phyloP scores from a whole-genome alignment of 2,329 filamentous ascomycete species.

The Apiospora rasikravindrae region DNA sequence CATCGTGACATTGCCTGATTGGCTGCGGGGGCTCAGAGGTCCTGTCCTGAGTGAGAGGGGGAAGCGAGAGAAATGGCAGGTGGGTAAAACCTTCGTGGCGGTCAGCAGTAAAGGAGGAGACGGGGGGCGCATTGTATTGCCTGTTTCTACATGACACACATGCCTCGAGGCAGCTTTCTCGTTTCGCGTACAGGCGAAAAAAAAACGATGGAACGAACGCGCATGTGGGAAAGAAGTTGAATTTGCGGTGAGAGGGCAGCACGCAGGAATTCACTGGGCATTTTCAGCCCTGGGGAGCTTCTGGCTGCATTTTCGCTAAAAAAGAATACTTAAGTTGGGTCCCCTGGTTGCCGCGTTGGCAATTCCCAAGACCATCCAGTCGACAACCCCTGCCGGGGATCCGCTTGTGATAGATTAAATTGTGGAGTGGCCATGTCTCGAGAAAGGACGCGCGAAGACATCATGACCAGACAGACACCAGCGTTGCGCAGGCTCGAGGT shows the following conservation, averaged over 20 bases:
- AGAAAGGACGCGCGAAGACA: background rate
- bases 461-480: background rate
- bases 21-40: background rate
- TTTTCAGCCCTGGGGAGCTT: slow-evolving; percentile 12
- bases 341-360: slow-evolving; percentile 7
- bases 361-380: background rate
- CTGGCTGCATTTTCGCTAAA: background rate
- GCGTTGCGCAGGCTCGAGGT: background rate
- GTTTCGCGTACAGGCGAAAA: background rate
- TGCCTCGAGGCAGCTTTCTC: background rate
- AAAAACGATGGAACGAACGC: background rate
- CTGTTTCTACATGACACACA: background rate
- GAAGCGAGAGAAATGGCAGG: background rate
- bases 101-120: slow-evolving; percentile 11
- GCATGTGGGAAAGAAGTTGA: background rate
- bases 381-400: background rate
- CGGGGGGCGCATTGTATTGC: background rate
- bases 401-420: slow-evolving; percentile 16
- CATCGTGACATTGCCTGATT: slow-evolving; percentile 17
- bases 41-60: background rate
- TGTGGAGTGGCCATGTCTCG: slow-evolving; percentile 4
- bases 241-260: background rate
- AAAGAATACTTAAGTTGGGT: background rate
- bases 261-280: background rate
- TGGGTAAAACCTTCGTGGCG: background rate